These are phyloP conservation scores for Trichomonas vaginalis DNA, from an alignment of 208 protist genomes.

Conservation along the genomic window DNA sequence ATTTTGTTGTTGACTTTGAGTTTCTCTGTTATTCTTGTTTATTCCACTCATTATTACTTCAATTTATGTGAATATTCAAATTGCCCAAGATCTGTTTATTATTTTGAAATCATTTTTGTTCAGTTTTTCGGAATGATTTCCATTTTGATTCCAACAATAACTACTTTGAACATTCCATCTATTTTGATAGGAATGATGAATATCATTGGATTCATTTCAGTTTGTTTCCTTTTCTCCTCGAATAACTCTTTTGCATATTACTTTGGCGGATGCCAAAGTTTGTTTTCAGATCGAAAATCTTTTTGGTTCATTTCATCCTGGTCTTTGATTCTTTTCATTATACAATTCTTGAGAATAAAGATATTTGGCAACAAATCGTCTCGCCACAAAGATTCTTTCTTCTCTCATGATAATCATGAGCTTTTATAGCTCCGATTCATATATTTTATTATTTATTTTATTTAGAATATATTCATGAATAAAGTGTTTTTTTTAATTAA, in stretches of 20 bases:
- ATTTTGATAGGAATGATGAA: background rate
- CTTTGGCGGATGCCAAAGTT: background rate
- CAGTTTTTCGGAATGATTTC: background rate
- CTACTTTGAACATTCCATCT: background rate
- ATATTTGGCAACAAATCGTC: no score
- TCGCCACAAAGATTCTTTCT: no score
- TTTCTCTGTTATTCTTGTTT: background rate
- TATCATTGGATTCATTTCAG: background rate
- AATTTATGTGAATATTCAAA: background rate
- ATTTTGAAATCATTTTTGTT: no score
- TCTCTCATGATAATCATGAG: no score
- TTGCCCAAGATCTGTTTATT: no score
- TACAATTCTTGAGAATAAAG: no score
- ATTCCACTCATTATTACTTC: background rate
- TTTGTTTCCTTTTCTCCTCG: background rate
- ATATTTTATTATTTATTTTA: no score
- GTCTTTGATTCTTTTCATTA: background rate
- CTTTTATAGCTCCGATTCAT: no score
- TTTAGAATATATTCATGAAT: no score
- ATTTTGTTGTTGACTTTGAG: background rate
- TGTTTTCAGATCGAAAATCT: background rate
- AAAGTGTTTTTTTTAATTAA: no score
- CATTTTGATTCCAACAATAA: background rate
- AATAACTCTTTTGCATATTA: background rate
- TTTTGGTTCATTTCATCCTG: background rate